Conservation (phyloP, 495 filamentous ascomycete species). For the Penicillium steckii region DNA sequence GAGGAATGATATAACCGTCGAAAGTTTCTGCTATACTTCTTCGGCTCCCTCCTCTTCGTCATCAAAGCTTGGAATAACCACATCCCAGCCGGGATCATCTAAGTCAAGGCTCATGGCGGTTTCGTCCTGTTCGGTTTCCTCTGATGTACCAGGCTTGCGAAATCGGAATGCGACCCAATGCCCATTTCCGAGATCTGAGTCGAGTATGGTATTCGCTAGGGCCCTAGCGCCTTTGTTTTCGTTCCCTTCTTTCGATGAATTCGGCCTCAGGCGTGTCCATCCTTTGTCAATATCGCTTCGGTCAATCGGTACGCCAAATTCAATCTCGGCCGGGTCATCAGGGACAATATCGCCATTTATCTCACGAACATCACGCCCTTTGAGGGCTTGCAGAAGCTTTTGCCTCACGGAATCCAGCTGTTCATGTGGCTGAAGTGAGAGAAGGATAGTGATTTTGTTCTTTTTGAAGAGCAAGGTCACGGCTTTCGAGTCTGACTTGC, state of each 20-base stretch:
- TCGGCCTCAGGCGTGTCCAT: constrained; percentile 52
- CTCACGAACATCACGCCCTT: constrained; percentile 37
- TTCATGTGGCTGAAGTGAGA: constrained; percentile 62
- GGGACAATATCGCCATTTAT: constrained; percentile 51
- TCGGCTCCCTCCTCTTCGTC: constrained; percentile 40
- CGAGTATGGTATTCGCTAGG: constrained; percentile 34
- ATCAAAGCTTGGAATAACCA: constrained; percentile 61
- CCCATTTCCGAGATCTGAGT: constrained; percentile 55
- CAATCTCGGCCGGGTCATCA: constrained; percentile 44
- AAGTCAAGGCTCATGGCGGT: constrained; percentile 39
- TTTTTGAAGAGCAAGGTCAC: constrained; percentile 77
- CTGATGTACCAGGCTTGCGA: constrained; percentile 20
- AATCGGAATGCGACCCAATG: constrained; percentile 72
- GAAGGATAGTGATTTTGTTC: constrained; percentile 72
- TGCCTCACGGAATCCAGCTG: constrained; percentile 60
- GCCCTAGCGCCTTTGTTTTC: constrained; percentile 33
- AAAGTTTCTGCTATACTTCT: neutral
- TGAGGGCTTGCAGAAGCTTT: constrained; percentile 59
- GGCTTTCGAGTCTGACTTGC: constrained; percentile 36
- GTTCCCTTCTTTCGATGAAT: neutral
- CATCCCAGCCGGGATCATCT: constrained; percentile 62
- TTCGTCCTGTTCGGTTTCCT: constrained; percentile 11
- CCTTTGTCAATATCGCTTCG: constrained; percentile 54
- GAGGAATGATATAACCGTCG: neutral
- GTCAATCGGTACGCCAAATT: constrained; percentile 55